Percentiles rank a stretch among this genome's conserved stretches.
Conservation (phyloP, 148 eudicot species). For the Rhododendron mucronatum region DNA sequence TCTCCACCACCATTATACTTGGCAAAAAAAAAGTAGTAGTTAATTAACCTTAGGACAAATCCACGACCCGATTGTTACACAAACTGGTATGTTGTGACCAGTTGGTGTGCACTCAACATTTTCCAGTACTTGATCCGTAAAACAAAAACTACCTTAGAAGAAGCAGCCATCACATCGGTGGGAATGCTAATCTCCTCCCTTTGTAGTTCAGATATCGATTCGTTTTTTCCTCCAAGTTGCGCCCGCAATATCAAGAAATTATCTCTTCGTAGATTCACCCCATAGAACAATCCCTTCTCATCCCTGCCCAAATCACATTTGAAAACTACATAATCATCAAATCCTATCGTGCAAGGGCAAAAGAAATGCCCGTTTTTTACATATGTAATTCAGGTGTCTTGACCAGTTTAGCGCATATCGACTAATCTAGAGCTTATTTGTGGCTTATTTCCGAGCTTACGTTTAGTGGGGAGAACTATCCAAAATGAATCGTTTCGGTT, state of each 20-base stretch:
- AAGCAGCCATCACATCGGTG: conserved; percentile 17
- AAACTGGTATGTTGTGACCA: no score
- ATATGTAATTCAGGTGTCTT: not conserved
- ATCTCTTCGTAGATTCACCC: conserved; percentile 42
- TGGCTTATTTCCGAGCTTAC: not conserved
- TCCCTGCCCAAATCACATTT: conserved; percentile 22
- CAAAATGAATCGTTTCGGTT: no score
- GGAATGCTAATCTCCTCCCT: conserved; percentile 34
- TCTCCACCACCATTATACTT: no score
- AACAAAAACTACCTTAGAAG: conserved; percentile 15
- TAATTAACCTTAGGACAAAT: not conserved
- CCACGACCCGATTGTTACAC: not conserved
- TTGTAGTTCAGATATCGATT: conserved; percentile 30
- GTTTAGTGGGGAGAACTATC: no score
- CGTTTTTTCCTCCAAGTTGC: conserved; percentile 34
- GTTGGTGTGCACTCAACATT: no score
- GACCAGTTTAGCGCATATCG: no score
- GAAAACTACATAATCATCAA: not conserved
- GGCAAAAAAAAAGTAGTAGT: not conserved
- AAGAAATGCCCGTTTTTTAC: not conserved
- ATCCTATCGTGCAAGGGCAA: not conserved
- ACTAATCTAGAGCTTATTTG: not conserved
- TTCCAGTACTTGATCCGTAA: no score
- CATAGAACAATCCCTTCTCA: conserved; percentile 49
- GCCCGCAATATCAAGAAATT: conserved; percentile 38